phyloP scores from a whole-genome alignment of 129 eudicot species.

The Tanacetum coccineum region DNA sequence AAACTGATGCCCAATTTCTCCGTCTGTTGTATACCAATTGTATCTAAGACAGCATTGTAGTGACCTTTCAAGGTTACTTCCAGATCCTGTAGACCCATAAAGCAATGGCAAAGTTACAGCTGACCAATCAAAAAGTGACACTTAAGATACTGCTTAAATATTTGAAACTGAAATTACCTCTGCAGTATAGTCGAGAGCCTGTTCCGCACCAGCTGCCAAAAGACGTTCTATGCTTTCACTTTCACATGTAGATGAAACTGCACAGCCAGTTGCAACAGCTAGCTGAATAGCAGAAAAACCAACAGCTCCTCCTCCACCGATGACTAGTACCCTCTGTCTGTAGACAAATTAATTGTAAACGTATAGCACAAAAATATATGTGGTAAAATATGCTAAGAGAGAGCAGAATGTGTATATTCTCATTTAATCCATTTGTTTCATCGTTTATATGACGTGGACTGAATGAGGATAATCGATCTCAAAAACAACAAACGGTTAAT shows the following conservation, averaged over 20 bases:
- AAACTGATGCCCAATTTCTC: slow-evolving; percentile 70
- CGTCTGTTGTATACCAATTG: slow-evolving; percentile 83
- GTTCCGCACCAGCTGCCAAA: slow-evolving; percentile 88
- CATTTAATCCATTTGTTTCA: slow-evolving; percentile 1
- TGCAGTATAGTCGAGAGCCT: slow-evolving; percentile 74
- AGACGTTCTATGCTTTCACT: slow-evolving; percentile 74
- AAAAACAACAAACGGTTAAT: slow-evolving; percentile 6
- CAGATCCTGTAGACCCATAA: slow-evolving; percentile 52
- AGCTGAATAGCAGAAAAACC: slow-evolving; percentile 92
- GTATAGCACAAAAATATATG: not conserved
- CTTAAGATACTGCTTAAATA: slow-evolving; percentile 4
- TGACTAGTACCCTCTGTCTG: slow-evolving; percentile 87
- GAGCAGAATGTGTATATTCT: slow-evolving; percentile 2
- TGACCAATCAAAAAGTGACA: slow-evolving; percentile 2
- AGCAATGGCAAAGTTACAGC: not conserved
- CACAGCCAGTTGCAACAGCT: slow-evolving; percentile 81
- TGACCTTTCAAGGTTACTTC: slow-evolving; percentile 70
- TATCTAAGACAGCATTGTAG: slow-evolving; percentile 93
- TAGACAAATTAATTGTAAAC: slow-evolving; percentile 3
- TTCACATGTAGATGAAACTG: slow-evolving; percentile 82
- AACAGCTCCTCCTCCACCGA: slow-evolving; percentile 99
- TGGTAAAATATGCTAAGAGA: not conserved
- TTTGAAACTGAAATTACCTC: slow-evolving; percentile 48
- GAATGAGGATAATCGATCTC: not conserved
- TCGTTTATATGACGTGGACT: not conserved